phyloP scores from a whole-genome alignment of 2,329 filamentous ascomycete species.

The Aciculosporium take region DNA sequence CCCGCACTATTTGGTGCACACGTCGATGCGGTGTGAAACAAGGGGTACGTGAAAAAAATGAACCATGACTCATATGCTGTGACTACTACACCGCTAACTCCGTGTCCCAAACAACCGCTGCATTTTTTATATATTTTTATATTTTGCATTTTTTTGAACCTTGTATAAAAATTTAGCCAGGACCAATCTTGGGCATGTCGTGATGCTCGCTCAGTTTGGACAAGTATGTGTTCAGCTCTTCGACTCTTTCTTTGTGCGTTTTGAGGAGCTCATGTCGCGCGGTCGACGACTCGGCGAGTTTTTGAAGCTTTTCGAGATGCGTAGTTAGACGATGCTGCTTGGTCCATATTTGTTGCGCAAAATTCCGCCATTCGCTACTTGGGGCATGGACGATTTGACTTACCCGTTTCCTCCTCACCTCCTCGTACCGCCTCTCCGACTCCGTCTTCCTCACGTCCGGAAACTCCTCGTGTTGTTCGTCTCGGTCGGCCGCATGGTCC shows the following conservation, averaged over 20 bases:
- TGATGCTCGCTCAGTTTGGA: constrained; percentile 91
- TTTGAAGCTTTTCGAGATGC: constrained; percentile 61
- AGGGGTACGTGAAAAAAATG: no score
- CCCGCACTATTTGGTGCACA: no score
- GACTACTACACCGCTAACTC: neutral
- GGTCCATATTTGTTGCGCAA: neutral
- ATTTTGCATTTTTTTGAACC: neutral
- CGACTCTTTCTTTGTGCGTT: constrained; percentile 92
- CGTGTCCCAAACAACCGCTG: neutral
- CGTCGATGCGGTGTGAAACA: no score
- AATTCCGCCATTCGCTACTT: no score
- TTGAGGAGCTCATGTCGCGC: constrained; percentile 66
- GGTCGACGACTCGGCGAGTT: constrained; percentile 50
- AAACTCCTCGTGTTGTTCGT: constrained; percentile 18
- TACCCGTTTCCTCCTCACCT: constrained; percentile 68
- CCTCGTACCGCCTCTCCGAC: constrained; percentile 67
- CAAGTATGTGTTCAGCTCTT: constrained; percentile 88
- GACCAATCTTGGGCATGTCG: constrained; percentile 70
- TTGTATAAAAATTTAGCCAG: constrained; percentile 28
- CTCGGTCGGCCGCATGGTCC: constrained; percentile 15
- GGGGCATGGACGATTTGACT: no score
- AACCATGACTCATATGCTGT: neutral
- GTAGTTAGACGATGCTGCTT: neutral
- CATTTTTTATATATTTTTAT: neutral
- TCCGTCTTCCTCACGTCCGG: constrained; percentile 56